These are phyloP conservation scores for Micractinium sp. DNA, from an alignment of 139 green algal species.

Conservation along the genomic window DNA sequence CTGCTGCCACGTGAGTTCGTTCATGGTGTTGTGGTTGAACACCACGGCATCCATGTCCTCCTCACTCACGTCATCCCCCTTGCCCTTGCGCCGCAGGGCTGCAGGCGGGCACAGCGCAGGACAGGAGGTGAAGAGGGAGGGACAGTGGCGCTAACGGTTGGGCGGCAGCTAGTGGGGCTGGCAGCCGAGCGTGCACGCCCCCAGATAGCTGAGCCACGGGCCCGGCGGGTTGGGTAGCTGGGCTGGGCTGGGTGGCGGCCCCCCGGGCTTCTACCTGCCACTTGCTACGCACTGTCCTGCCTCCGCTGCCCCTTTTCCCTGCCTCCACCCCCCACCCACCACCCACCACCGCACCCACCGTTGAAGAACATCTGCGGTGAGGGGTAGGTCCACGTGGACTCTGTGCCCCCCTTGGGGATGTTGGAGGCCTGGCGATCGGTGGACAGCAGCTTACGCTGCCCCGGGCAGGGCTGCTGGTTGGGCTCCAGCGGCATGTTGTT, in stretches of 20 bases:
- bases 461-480: conserved; percentile 87
- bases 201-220: too few species aligned
- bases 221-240: too few species aligned
- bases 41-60: conserved; percentile 93
- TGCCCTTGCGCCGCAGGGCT: conserved; percentile 93
- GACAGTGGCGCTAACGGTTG: not conserved
- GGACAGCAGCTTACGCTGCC: conserved; percentile 83
- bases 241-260: too few species aligned
- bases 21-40: conserved; percentile 83
- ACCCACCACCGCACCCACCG: conserved; percentile 53
- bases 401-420: conserved; percentile 93
- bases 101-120: conserved; percentile 5
- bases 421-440: conserved; percentile 72
- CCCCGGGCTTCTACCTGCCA: too few species aligned
- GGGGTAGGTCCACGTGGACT: conserved; percentile 88
- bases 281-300: too few species aligned
- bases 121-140: not conserved
- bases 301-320: not conserved
- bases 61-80: conserved; percentile 90
- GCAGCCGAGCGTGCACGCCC: too few species aligned
- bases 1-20: conserved; percentile 91
- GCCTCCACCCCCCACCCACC: not conserved
- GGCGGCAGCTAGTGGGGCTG: too few species aligned
- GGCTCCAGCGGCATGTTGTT: conserved; percentile 94
- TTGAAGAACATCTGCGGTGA: conserved; percentile 99